Base-by-base conservation (phyloP, 2,329 filamentous ascomycete genomes). In the Penicillium sp. region DNA sequence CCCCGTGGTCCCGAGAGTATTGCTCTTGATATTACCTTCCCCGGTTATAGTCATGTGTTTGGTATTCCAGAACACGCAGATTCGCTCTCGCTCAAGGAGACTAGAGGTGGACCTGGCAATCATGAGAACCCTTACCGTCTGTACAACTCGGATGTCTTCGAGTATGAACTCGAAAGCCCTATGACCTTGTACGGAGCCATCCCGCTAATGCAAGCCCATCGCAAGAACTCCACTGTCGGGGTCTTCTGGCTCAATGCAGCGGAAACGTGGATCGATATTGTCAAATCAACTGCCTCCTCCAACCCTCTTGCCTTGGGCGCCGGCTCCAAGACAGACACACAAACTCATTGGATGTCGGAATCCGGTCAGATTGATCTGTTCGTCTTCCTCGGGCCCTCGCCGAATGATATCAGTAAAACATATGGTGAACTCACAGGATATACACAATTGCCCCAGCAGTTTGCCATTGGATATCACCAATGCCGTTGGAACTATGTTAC, bases 131-230 rank as follows among this genome's bases (percentile, higher is more conserved):
- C 94, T 0, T 99, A 99, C 77, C 85, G 94, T 37, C 77, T 99
- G 74, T 97, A 97, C 79, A 99, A 99, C 74, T 84, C 90, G 32
- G 94, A 99, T 72, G 94, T 99, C 11, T 99, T 99, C 66, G 94
- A 99, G 77, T 99, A 99, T 73, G 88, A 96, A 66, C 83, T 97
- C 66, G 90, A 97, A 74, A 97, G 92, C 74, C 92, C 94, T 0
- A 99, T 99, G 94, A 97, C 94, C 0, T 82, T 99, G 2, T 99
- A 99, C 69, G 94, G 94, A n/a, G 81, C 92, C 8, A 97, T 99
- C 65, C 94, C 94, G 2, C 90, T 97, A 70, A 96, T 99, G 91
- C 94, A 97, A 74, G 94, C 94, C 18, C 93, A 99, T 71, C 89
- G 89, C 67, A 95, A 93, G 73, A 89, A 88, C 68, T 97, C 93